Base-by-base conservation (phyloP, 371 early-diverging fungal species). In the Mortierella sp. region DNA sequence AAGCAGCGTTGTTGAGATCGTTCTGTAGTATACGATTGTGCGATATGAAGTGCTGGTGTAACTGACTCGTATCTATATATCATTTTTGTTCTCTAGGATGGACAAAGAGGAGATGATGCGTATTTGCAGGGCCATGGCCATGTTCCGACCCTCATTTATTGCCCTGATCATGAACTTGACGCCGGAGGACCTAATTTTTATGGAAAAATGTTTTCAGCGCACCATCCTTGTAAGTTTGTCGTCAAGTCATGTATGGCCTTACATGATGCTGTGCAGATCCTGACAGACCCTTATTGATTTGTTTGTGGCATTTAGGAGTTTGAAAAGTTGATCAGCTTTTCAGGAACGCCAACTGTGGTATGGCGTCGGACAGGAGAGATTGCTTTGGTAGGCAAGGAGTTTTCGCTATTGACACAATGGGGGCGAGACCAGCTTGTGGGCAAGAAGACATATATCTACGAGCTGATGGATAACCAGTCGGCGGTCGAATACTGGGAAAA, bases 351-450 rank as follows among this genome's bases (percentile, higher is more conserved):
- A 3, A 97, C 97, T 4, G 97, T 96, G 3, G 95, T 98, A 35
- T 98, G 98, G 97, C 93, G 98, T 60, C 93, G 97, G 11, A 96
- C 97, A 4, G 98, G 98, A 46, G 97, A 97, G 88, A 95, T 98
- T 27, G 95, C 95, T 7, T 84, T 97, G 58, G 97, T 97, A 4
- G 97, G 98, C 72, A 97, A 97, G 82, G 97, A 97, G 87, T 98
- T 98, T 87, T 94, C 94, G 6, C 89, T 97, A 38, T 82, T 98
- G 87, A 97, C 97, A 1, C 93, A 94, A 77, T 97, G 98, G 98
- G 88, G 93, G 60, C 93, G 92, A 46, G 95, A 97, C 49, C 89
- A 92, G 81, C 90, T 97, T 60, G 77, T 97, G 48, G 88, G 87
- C 44, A 94, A 94, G 77, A 92, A 91, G 78, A 94, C 93, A 11